Evolutionary conservation across 2,329 filamentous ascomycete species (phyloP).

Genomic region (Bretziella fagacearum): DNA sequence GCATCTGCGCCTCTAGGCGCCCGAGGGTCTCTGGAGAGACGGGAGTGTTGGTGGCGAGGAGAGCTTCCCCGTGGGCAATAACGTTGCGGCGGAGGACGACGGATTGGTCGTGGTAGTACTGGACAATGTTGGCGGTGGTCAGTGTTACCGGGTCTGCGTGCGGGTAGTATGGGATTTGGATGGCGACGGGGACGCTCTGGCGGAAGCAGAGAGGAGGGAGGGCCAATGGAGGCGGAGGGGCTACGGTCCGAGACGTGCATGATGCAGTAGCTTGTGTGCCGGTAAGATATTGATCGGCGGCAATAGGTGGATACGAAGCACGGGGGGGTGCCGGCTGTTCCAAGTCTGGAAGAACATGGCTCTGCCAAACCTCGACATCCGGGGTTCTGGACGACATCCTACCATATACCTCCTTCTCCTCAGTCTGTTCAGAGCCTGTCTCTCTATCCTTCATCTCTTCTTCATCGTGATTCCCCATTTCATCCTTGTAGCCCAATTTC

Average conservation of each 20-base stretch:
- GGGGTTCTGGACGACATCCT: no score
- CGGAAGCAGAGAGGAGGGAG: conserved; percentile 4
- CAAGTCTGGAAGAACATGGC: no score
- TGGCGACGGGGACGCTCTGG: neutral
- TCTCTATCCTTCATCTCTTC: conserved; percentile 20
- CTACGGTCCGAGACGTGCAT: neutral
- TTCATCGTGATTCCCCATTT: conserved; percentile 28
- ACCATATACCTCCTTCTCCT: neutral
- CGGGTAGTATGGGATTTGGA: conserved; percentile 1
- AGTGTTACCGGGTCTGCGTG: neutral
- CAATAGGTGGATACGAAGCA: no score
- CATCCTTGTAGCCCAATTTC: conserved; percentile 55
- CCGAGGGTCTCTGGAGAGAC: neutral
- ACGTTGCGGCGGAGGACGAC: neutral
- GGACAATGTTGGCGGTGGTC: neutral
- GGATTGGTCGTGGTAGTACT: neutral
- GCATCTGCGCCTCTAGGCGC: neutral
- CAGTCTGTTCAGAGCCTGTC: conserved; percentile 24
- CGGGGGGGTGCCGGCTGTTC: no score
- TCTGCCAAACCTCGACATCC: no score
- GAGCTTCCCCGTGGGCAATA: neutral
- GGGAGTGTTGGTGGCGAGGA: neutral
- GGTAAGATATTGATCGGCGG: neutral
- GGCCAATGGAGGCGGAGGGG: neutral
- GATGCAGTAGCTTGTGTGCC: neutral